phyloP scores from a whole-genome alignment of 495 filamentous ascomycete genomes.

The Penicillium verhagenii region DNA sequence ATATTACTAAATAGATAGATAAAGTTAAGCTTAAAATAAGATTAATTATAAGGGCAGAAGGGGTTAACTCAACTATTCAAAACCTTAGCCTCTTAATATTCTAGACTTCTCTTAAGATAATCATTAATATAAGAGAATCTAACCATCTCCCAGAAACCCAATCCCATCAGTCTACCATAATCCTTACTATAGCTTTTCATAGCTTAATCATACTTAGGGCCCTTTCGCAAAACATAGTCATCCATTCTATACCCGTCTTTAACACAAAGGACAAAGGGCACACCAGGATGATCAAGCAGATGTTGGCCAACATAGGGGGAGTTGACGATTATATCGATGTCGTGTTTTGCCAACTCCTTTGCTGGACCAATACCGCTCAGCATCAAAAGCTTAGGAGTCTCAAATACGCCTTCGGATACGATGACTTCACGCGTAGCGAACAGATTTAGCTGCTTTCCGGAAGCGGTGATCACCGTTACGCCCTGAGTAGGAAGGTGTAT shows the following conservation, averaged over 20 bases:
- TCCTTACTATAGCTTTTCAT: conserved; percentile 46
- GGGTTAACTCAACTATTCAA: conserved; percentile 54
- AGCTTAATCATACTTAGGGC: conserved; percentile 40
- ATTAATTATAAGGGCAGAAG: conserved; percentile 58
- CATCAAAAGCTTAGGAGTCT: conserved; percentile 50
- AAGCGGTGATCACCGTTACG: conserved; percentile 46
- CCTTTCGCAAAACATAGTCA: conserved; percentile 50
- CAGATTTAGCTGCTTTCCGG: conserved; percentile 20
- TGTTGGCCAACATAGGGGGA: conserved; percentile 55
- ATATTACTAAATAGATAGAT: conserved; percentile 58
- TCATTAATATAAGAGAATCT: conserved; percentile 58
- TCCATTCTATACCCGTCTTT: conserved; percentile 57
- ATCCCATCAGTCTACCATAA: conserved; percentile 50
- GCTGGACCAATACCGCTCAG: conserved; percentile 45
- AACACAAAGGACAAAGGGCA: conserved; percentile 54
- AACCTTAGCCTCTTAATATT: conserved; percentile 50
- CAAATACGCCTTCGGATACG: conserved; percentile 43
- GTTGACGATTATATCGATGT: conserved; percentile 47
- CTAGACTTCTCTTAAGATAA: conserved; percentile 44
- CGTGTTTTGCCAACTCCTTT: conserved; percentile 46
- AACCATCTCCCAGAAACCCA: conserved; percentile 54
- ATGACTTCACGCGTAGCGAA: conserved; percentile 48
- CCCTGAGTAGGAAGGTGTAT: too few species aligned
- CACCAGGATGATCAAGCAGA: conserved; percentile 56
- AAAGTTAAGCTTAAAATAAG: conserved; percentile 67